A percentile compares a stretch with the other conserved stretches of the same genome.
Evolutionary conservation across 345 rosid genomes (phyloP).

Genomic region (Lepidium aucheri): DNA sequence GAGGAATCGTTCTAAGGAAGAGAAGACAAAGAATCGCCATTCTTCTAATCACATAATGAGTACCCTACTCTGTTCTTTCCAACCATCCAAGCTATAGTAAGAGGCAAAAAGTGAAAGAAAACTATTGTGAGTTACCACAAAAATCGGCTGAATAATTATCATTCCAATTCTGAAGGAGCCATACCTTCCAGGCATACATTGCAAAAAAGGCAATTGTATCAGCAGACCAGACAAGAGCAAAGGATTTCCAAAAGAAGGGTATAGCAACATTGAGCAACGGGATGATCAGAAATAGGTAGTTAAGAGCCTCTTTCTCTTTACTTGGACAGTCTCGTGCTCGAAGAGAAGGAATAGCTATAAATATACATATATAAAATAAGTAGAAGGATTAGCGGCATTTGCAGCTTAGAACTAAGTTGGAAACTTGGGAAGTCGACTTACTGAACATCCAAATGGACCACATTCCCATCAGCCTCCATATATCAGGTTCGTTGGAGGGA

Average conservation of each 20-base stretch:
- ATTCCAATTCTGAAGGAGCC: not conserved
- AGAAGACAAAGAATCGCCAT: not conserved
- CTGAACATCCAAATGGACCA: conserved; percentile 99
- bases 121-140: not conserved
- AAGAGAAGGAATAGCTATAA: conserved; percentile 79
- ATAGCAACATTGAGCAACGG: conserved; percentile 76
- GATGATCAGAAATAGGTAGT: conserved; percentile 77
- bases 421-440: conserved; percentile 27
- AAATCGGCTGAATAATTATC: not conserved
- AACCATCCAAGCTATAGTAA: conserved; percentile 62
- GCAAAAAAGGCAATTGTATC: conserved; percentile 75
- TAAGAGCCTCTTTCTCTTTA: conserved; percentile 91
- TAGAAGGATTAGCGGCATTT: not conserved
- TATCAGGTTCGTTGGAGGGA: conserved; percentile 82
- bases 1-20: conserved; percentile 6
- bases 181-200: conserved; percentile 98
- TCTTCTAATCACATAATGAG: not conserved
- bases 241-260: conserved; percentile 88
- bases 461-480: conserved; percentile 98
- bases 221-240: conserved; percentile 91
- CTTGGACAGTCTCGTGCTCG: conserved; percentile 88
- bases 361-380: not conserved
- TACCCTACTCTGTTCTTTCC: conserved; percentile 40
- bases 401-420: not conserved
- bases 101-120: not conserved